A percentile compares a stretch with the other conserved stretches of the same genome.
Conservation (phyloP, 352 stramenopile genomes). For the Phytopythium sindhum region DNA sequence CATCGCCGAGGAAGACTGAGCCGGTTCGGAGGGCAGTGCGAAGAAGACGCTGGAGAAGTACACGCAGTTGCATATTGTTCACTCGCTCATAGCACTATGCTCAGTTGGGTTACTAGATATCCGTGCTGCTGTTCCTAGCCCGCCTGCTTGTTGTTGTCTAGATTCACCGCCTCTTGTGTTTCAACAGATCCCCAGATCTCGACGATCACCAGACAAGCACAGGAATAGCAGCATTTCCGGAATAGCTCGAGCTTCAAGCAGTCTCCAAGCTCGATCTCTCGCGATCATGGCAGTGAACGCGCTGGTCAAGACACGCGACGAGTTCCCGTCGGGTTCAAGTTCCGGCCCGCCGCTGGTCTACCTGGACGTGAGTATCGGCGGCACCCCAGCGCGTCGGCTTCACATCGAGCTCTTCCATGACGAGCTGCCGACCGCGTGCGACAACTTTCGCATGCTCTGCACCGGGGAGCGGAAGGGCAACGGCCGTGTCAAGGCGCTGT, state of each 20-base stretch:
- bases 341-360: conserved; percentile 54
- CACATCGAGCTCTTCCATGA: conserved; percentile 76
- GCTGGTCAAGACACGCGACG: conserved; percentile 35
- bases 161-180: background rate
- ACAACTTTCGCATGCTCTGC: conserved; percentile 75
- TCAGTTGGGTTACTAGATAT: background rate
- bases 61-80: background rate
- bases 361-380: conserved; percentile 52
- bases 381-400: conserved; percentile 46
- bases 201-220: too few species aligned
- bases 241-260: conserved; percentile 1
- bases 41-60: background rate
- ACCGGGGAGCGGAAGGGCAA: conserved; percentile 58
- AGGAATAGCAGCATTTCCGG: background rate
- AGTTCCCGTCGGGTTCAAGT: conserved; percentile 36
- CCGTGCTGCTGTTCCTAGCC: too few species aligned
- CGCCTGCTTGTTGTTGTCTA: background rate
- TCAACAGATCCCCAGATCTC: background rate
- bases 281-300: conserved; percentile 42
- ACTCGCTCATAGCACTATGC: background rate
- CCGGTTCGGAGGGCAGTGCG: background rate
- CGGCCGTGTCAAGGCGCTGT: conserved; percentile 43
- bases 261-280: background rate
- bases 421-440: conserved; percentile 57
- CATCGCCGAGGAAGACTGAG: conserved; percentile 62